Evolutionary conservation across 495 filamentous ascomycete genomes (phyloP), one percentile per base, ranked within the genome.

Genomic region (Aspergillus carlsbadensis): DNA sequence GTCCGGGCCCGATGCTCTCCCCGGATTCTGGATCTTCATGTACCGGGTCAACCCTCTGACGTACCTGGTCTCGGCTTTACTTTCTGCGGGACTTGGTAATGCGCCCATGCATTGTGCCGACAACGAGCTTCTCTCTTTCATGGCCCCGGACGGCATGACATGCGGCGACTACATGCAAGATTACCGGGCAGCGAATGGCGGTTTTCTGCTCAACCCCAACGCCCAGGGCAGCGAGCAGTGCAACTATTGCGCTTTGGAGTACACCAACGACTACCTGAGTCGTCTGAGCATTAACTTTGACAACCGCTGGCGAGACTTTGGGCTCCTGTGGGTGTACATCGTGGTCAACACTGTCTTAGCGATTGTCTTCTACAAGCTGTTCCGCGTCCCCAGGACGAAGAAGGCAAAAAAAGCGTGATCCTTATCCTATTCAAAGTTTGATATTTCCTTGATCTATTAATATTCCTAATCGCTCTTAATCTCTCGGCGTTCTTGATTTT

Each of bases 1-100:
- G 79, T 54, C 56, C 5, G 41, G 50, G 18, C 84, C 85, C 0
- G 63, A 68, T 8, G 77, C 74, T 4, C 70, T 87, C 11, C 86
- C 86, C 1, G 71, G 79, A 15, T 90, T 89, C 77, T 88, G 85
- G 85, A 84, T 85, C 59, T 87, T 87, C 72, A 84, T 87, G 80
- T 87, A 87, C 65, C 79, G 81, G 34, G 75, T 85, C 61, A 84
- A 80, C 18, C 84, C 86, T 10, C 79, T 87, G 44, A 84, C 80
- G 0, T 87, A 88, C 59, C 65, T 60, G n/a, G 50, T 57, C 2
- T 46, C 50, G 3, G 40, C 43, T 8, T 17, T 64, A 8, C 31
- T 60, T 5, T 73, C 81, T 0, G 69, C 75, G 60, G 87, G 10
- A 78, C 78, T 54, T 77, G 84, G 50, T 74, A 77, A 41, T 36